Base-by-base conservation (phyloP, 2,329 filamentous ascomycete species). In the Ceratocystis huliohia region DNA sequence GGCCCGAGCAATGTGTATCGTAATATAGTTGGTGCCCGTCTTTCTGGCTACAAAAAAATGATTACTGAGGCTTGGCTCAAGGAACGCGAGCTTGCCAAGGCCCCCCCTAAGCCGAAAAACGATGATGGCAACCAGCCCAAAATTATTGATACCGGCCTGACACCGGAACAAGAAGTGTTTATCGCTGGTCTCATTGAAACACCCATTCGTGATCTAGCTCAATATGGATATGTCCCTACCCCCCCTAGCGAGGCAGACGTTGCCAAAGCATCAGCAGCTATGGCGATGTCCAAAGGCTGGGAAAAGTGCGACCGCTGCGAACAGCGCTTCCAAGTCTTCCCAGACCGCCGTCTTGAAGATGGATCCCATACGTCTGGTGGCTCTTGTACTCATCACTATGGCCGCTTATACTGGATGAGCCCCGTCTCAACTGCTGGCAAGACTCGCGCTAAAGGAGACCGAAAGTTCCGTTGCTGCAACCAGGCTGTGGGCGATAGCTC, bases 271-370 rank as follows among this genome's bases (percentile, higher is more conserved):
- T 82, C 79, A 44, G 80, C 82, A 56, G 90, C 86, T 0, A 80
- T 90, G 0, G 78, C 83, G 61, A 80, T 84, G 6, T 83, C 88
- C 13, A 82, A 84, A 64, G 89, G 89, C 61, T 96, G 87, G 81
- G 94, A 99, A 76, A 81, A 85, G 63, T 99, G 94, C 72, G 92
- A 96, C 72, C 87, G 94, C 22, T 99, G 94, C 75, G 81, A 81
- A 53, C 85, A 85, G 44, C 86, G 93, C 25, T 99, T 99, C 72
- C 90, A 96, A 72, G 90, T 96, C 2, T 97, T 96, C 70, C 91
- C 92, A 0, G 90, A 91, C 2, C 85, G 93, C 53, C 84, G 91
- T 65, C 83, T 86, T 67, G 82, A 86, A 70, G 94, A 96, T 59
- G 87, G 86, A 0, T 81, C 88, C 1, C 81, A 96, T 17, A 83